Percentiles rank a stretch among this genome's conserved stretches.
Conservation (phyloP, 2,329 filamentous ascomycete genomes). For the Verticillium klebahnii region DNA sequence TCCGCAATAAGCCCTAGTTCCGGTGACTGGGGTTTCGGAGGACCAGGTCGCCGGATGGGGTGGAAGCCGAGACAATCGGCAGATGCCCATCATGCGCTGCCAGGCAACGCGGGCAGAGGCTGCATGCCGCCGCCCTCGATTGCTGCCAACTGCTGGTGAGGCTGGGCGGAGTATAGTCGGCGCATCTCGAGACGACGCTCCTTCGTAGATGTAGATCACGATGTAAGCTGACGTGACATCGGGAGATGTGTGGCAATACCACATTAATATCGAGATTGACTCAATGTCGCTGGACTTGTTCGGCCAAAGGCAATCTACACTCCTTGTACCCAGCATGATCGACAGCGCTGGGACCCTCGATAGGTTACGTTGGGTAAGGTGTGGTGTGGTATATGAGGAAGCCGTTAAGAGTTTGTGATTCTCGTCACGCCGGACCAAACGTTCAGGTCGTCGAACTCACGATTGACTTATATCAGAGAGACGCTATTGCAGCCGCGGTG, state of each 20-base stretch:
- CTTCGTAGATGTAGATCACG: neutral
- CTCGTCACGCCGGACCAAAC: neutral
- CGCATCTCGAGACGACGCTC: neutral
- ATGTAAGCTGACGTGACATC: neutral
- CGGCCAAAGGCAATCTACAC: neutral
- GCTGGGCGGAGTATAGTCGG: neutral
- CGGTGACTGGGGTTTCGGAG: neutral
- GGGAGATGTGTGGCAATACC: neutral
- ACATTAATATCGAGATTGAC: neutral
- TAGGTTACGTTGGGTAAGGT: neutral
- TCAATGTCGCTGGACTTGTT: neutral
- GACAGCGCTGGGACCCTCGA: neutral
- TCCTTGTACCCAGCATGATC: neutral
- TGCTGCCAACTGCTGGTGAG: neutral
- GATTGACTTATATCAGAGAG: neutral
- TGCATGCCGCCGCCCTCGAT: no score
- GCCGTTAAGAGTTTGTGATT: neutral
- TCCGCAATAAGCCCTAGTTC: neutral
- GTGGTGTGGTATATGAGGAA: neutral
- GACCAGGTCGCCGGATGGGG: neutral
- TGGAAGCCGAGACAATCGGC: neutral
- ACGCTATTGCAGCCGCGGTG: neutral
- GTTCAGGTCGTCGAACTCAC: neutral
- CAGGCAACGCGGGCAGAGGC: no score
- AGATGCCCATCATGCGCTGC: neutral